Evolutionary conservation across 2,329 filamentous ascomycete genomes (phyloP).

Genomic region (Coniochaeta sp.): DNA sequence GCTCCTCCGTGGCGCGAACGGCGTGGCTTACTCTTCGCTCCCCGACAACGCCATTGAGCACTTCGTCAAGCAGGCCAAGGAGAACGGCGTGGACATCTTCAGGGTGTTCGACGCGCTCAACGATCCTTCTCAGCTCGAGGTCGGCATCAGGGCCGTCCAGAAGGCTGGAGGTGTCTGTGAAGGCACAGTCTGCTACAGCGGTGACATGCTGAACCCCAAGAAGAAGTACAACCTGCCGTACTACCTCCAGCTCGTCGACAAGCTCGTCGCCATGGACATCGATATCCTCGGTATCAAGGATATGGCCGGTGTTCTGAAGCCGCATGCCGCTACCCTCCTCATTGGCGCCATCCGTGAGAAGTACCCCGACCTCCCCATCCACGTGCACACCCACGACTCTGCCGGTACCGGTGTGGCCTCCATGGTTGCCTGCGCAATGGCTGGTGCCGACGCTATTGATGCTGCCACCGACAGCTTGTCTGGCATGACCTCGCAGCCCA

Average conservation of each 20-base stretch:
- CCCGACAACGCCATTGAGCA: slow-evolving; percentile 98
- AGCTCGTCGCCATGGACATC: slow-evolving; percentile 82
- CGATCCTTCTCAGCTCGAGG: slow-evolving; percentile 91
- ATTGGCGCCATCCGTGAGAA: slow-evolving; percentile 84
- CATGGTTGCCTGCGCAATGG: slow-evolving; percentile 92
- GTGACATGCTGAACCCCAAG: slow-evolving; percentile 72
- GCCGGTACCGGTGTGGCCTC: slow-evolving; percentile 96
- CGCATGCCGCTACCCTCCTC: slow-evolving; percentile 79
- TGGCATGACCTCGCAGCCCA: slow-evolving; percentile 97
- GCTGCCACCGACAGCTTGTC: slow-evolving; percentile 94
- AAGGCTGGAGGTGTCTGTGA: slow-evolving; percentile 94
- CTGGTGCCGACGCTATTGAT: slow-evolving; percentile 91
- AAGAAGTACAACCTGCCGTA: slow-evolving; percentile 99
- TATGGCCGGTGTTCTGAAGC: slow-evolving; percentile 98
- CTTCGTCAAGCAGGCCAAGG: slow-evolving; percentile 97
- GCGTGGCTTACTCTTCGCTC: slow-evolving; percentile 91
- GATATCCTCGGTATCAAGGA: slow-evolving; percentile 92
- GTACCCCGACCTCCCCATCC: slow-evolving; percentile 94
- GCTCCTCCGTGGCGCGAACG: slow-evolving; percentile 95
- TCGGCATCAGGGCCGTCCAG: slow-evolving; percentile 95
- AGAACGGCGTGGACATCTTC: slow-evolving; percentile 98
- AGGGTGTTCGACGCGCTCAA: slow-evolving; percentile 96
- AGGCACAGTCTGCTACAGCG: slow-evolving; percentile 74
- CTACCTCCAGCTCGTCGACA: slow-evolving; percentile 84
- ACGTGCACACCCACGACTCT: slow-evolving; percentile 98